These are phyloP conservation scores for Akebia trifoliata DNA, from an alignment of 164 flowering plant species.

Conservation along the genomic window DNA sequence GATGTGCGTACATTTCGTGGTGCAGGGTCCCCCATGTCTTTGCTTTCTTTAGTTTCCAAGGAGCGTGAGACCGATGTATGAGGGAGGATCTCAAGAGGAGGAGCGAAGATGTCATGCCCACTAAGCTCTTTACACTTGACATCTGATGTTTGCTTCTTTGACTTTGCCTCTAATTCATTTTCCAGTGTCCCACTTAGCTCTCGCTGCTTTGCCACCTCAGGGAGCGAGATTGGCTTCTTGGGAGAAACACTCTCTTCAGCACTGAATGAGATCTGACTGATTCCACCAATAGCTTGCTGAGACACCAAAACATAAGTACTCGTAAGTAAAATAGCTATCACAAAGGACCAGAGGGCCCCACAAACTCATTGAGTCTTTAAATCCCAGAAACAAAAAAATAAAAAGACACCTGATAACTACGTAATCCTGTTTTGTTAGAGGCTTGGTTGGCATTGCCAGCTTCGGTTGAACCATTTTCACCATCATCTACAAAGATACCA, in stretches of 20 bases:
- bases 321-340: background rate
- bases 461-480: constrained; percentile 49
- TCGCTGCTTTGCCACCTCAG: constrained; percentile 94
- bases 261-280: constrained; percentile 90
- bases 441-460: constrained; percentile 38
- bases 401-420: constrained; percentile 72
- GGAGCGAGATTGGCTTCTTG: constrained; percentile 63
- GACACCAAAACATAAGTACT: background rate
- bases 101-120: constrained; percentile 88
- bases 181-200: constrained; percentile 87
- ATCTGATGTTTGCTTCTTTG: constrained; percentile 74
- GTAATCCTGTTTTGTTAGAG: constrained; percentile 58
- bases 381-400: background rate
- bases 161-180: constrained; percentile 52
- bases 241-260: constrained; percentile 68
- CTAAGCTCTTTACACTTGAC: constrained; percentile 88
- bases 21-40: constrained; percentile 57
- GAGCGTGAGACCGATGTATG: constrained; percentile 50
- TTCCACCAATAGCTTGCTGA: constrained; percentile 78
- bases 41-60: constrained; percentile 48
- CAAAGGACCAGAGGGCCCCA: too few species aligned
- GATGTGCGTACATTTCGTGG: constrained; percentile 45
- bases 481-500: constrained; percentile 63
- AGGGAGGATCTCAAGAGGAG: constrained; percentile 73
- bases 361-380: too few species aligned